These are phyloP conservation scores for Aspergillus fructus DNA, from an alignment of 2,329 filamentous ascomycete species.

Conservation along the genomic window DNA sequence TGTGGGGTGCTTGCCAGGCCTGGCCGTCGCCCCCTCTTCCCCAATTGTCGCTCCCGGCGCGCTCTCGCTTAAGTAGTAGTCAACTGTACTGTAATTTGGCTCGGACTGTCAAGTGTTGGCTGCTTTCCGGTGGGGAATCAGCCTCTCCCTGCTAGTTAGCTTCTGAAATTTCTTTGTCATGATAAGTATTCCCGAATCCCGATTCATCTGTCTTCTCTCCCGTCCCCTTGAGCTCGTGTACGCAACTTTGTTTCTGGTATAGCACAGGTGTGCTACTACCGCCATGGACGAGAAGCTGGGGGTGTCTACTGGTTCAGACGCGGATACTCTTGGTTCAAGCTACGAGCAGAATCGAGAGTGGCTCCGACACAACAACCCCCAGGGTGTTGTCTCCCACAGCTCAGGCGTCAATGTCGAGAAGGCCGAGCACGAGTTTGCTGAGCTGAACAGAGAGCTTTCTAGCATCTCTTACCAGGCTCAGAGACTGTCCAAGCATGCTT, in stretches of 20 bases:
- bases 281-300: slow-evolving; percentile 23
- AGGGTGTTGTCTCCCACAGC: slow-evolving; percentile 32
- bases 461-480: slow-evolving; percentile 38
- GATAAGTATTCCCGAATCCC: neutral
- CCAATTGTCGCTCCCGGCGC: neutral
- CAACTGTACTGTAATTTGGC: neutral
- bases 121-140: slow-evolving; percentile 1
- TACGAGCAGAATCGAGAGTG: slow-evolving; percentile 34
- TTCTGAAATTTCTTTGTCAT: slow-evolving; percentile 1
- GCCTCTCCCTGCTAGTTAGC: neutral
- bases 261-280: neutral
- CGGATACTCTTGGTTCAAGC: slow-evolving; percentile 24
- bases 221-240: neutral
- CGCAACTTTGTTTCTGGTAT: neutral
- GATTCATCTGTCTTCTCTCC: neutral
- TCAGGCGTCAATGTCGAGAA: slow-evolving; percentile 47
- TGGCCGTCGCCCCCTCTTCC: neutral
- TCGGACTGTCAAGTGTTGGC: neutral
- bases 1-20: neutral
- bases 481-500: slow-evolving; percentile 35
- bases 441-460: slow-evolving; percentile 41
- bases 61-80: slow-evolving; percentile 1
- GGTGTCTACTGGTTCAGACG: slow-evolving; percentile 25
- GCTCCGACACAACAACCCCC: slow-evolving; percentile 30
- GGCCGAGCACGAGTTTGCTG: slow-evolving; percentile 44